Evolutionary conservation across 257 asterid genomes (phyloP), one percentile per base, ranked within the genome.

Genomic region (Petrea volubilis): DNA sequence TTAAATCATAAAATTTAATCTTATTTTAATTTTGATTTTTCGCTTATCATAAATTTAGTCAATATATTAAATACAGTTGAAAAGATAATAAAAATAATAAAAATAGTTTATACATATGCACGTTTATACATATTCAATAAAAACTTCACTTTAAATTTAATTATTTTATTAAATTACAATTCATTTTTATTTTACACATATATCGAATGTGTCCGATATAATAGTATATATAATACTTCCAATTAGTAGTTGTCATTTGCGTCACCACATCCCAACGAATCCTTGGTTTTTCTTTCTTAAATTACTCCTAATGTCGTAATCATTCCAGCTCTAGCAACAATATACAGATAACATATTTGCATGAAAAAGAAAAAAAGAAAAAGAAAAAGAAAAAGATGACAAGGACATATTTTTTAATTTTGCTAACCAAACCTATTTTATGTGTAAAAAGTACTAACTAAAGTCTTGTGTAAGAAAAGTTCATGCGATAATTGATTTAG

Each of bases 251-350:
- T 68, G 64, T 68, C 73, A 68, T 36, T 25, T 36, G 50, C 58
- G 66, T 72, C 71, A 27, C 50, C 60, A 56, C 41, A 27, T 31
- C 50, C 78, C 41, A 56, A 56, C 68, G 20, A 65, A 43, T 73
- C 53, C 27, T 36, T 24, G 40, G 27, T 73, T 25, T 11, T 29
- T 56, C 2, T 33, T n/a, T 5, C 24, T 18, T 38, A 40, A 56
- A 3, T n/a, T 69, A 57, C 5, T 40, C 47, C 40, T 56, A 24
- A 68, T 36, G 21, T 67, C 38, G 4, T 36, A 20, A 14, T 40
- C 56, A 17, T 3, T 68, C 43, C 52, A 14, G 5, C 24, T 8
- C 25, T 52, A 12, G 31, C 20, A 53, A 40, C 6, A 52, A 55
- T 12, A 31, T 31, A 29, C 0, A 59, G 64, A 28, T 15, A 36